Conservation (phyloP, 306 rosid genomes). For the cucumber (Cucumis sativus) region Cucumber_9930_V3 NC_026660.2:21746501-21747000, state of each 20-base stretch:
- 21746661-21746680: neutral
- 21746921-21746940: conserved; percentile 49
- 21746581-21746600: neutral
- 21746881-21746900: conserved; percentile 57
- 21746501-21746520: too few relatives aligned
- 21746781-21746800: neutral
- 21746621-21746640: neutral
- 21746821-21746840: neutral
- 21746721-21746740: neutral
- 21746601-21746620: neutral
- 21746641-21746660: neutral
- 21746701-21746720: neutral
- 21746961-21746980: conserved; percentile 28
- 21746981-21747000: neutral
- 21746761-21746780: neutral
- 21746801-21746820: neutral
- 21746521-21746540: too few relatives aligned
- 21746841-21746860: conserved; percentile 49
- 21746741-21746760: neutral
- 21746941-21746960: conserved; percentile 43
- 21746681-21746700: neutral
- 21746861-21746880: conserved; percentile 61
- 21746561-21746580: neutral
- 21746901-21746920: conserved; percentile 55
- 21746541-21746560: too few relatives aligned